Base-by-base conservation (phyloP, 129 eudicot species). In the Ambrosia trifida region DNA sequence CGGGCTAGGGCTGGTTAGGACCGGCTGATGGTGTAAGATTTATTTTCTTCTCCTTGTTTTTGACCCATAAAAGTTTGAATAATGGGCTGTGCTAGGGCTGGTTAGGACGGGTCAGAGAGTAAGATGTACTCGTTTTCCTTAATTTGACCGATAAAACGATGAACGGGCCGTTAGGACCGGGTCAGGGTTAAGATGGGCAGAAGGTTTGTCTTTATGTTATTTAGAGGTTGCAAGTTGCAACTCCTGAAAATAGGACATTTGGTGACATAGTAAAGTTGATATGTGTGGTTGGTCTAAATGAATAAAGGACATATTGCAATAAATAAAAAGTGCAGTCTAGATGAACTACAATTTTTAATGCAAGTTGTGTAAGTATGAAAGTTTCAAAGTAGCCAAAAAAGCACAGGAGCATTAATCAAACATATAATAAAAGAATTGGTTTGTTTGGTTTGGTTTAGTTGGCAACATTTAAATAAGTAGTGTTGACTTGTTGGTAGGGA, bases 401-500 rank as follows among this genome's bases (percentile, higher is more conserved):
- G 16, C 28, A 64, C 31, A 24, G 4, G 24, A 36, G 46, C 46
- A 51, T 64, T 35, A n/a, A 74, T 76, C 60, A 66, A 43, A 47
- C 17, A 54, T 76, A 67, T 41, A 57, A 45, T 59, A 76, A 24
- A 50, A 24, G 50, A 41, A 47, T 36, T 33, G 17, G 69, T 76
- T 76, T 28, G 80, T 20, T 33, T 20, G 66, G 79, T 1, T 75
- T 66, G 74, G 44, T 67, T 76, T 54, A 67, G 73, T 66, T 76
- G 52, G 65, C 35, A 63, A 50, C 41, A 50, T 61, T 62, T 70
- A 77, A 70, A 70, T 69, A 68, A 38, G 44, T 38, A 51, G 38
- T 49, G 66, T 77, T 77, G 76, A 77, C 72, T 77, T 61, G 5
- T 70, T 11, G 64, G 64, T 77, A 70, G 2, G 16, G 30, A 52